Conservation (phyloP, 345 rosid genomes). For the Cardamine occulta region DNA sequence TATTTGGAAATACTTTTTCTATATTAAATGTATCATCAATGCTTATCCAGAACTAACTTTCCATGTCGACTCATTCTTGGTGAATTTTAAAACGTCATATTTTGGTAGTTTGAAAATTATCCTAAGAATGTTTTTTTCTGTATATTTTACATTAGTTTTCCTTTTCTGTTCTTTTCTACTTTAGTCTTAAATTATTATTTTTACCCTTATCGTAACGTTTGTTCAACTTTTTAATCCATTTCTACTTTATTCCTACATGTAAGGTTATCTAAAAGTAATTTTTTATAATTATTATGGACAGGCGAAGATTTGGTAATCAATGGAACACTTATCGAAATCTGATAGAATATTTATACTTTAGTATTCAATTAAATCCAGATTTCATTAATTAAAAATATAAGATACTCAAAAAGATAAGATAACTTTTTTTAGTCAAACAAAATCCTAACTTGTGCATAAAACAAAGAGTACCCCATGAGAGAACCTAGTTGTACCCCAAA, state of each 20-base stretch:
- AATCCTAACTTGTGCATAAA: not conserved
- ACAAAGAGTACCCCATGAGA: not conserved
- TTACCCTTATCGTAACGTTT: not conserved
- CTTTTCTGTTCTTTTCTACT: not conserved
- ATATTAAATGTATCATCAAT: not conserved
- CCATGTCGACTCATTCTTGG: not conserved
- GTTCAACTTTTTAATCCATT: not conserved
- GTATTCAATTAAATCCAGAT: not conserved
- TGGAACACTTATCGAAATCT: not conserved
- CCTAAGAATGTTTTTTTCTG: not conserved
- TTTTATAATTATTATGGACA: not conserved
- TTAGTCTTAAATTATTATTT: not conserved
- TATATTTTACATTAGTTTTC: not conserved
- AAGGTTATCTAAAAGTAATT: too few relatives aligned
- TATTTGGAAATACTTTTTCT: not conserved
- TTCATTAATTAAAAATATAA: not conserved
- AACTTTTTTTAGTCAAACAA: not conserved
- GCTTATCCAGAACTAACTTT: constrained; percentile 28
- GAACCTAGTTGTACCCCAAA: not conserved
- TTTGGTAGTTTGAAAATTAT: not conserved
- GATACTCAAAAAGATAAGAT: not conserved
- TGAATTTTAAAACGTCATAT: not conserved
- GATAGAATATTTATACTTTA: not conserved
- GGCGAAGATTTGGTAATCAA: not conserved
- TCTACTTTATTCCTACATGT: not conserved